phyloP scores from a whole-genome alignment of 306 rosid species.

The Acacia acuminata region DNA sequence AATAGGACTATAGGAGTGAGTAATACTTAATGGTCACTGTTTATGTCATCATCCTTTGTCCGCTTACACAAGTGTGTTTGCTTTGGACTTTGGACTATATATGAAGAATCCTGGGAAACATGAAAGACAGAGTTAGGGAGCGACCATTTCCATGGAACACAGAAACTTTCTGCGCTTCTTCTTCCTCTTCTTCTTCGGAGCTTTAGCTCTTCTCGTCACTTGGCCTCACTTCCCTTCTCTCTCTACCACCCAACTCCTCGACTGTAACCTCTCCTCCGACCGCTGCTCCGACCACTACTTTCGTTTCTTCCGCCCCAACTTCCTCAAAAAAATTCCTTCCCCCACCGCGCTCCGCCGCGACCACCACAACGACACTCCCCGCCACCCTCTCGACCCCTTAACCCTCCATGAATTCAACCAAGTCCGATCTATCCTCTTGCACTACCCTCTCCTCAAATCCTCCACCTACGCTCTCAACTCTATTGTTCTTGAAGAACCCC shows the following conservation, averaged over 20 bases:
- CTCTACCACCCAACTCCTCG: conserved; percentile 37
- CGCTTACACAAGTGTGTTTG: too few species aligned
- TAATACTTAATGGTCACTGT: too few species aligned
- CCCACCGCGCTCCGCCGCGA: conserved; percentile 38
- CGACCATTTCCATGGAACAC: conserved; percentile 46
- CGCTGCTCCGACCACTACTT: conserved; percentile 62
- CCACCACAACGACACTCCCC: conserved; percentile 54
- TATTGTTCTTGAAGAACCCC: conserved; percentile 68
- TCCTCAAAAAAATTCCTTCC: conserved; percentile 20
- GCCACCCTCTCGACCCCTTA: conserved; percentile 88
- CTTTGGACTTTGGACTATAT: neutral
- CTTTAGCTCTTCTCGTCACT: conserved; percentile 42
- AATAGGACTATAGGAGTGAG: too few species aligned
- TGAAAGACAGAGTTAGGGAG: too few species aligned
- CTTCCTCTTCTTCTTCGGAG: conserved; percentile 38
- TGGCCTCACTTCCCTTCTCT: conserved; percentile 53
- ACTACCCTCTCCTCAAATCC: conserved; percentile 44
- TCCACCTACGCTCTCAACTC: conserved; percentile 52
- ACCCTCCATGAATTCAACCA: conserved; percentile 63
- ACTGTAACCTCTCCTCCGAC: conserved; percentile 55
- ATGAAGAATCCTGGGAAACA: neutral
- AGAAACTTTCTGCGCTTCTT: conserved; percentile 43
- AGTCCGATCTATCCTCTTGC: conserved; percentile 49
- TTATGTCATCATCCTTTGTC: neutral
- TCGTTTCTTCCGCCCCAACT: conserved; percentile 14